A percentile compares a stretch with the other conserved stretches of the same genome.
These are phyloP conservation scores for Epichloe amarillans DNA, from an alignment of 2,329 filamentous ascomycete species.

Conservation along the genomic window DNA sequence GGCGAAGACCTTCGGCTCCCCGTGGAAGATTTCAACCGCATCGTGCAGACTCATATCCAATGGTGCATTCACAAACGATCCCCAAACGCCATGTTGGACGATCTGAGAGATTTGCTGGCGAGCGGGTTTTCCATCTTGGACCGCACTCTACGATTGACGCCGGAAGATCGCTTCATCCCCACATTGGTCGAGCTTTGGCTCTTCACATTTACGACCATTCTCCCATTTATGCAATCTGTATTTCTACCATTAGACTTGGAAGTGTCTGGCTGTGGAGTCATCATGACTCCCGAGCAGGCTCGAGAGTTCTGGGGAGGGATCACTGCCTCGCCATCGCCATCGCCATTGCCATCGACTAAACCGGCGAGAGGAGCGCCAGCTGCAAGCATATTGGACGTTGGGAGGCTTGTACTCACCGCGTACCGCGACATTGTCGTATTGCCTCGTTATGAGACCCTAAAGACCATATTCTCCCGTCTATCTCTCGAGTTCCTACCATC, in stretches of 20 bases:
- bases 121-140: constrained; percentile 80
- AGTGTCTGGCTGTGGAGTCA: constrained; percentile 68
- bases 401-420: constrained; percentile 73
- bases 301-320: constrained; percentile 82
- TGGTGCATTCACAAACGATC: constrained; percentile 63
- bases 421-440: constrained; percentile 85
- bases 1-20: constrained; percentile 69
- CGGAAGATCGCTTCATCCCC: constrained; percentile 81
- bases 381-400: constrained; percentile 59
- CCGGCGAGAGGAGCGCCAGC: constrained; percentile 31
- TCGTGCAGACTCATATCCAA: constrained; percentile 67
- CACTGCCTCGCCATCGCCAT: constrained; percentile 28
- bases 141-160: constrained; percentile 61
- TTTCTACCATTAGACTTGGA: constrained; percentile 89
- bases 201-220: constrained; percentile 75
- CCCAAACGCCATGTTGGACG: constrained; percentile 59
- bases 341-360: constrained; percentile 20
- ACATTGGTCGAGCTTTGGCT: constrained; percentile 90
- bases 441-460: constrained; percentile 76
- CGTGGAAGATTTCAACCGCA: constrained; percentile 69
- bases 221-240: constrained; percentile 90
- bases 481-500: constrained; percentile 64
- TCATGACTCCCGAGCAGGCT: constrained; percentile 67
- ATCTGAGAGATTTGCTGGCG: constrained; percentile 59
- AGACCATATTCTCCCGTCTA: constrained; percentile 78